Base-by-base conservation (phyloP, 306 rosid species). In the Fragaria vesca region DNA sequence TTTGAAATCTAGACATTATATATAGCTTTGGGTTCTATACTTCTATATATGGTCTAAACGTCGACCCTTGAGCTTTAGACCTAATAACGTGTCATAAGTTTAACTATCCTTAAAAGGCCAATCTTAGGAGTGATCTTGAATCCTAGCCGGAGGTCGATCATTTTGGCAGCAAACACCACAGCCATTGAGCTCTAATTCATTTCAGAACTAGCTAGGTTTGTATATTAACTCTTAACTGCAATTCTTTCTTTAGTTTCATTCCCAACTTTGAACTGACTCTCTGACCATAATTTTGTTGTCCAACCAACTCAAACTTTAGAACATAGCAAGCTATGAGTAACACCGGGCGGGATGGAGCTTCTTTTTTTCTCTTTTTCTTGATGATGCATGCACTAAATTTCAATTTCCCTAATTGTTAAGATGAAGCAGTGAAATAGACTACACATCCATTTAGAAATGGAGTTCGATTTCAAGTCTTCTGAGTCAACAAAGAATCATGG, bases 401-500 rank as follows among this genome's bases (percentile, higher is more conserved):
- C 66, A 60, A 60, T 36, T 60, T 26, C n/a, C 36, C 16, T 24
- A 24, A 60, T 60, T 60, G 66, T 60, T 24, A 24, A 26, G 66
- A 60, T 24, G 66, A 60, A 60, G 66, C 66, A 60, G 28, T 21
- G 8, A 6, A 24, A 60, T 26, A 26, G 34, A 58, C 43, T 13
- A 13, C 43, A 11, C 30, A 12, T 61, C 38, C 26, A 12, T 20
- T 11, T 61, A 28, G 69, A 72, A 52, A 18, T 51, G 32, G 76
- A 72, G 50, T 32, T 36, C 66, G 8, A 38, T 4, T 9, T 5
- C n/a, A 72, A 72, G 34, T 72, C 50, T 20, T 52, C 34, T 12
- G 69, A 12, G 45, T 65, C 66, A 72, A 72, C 76, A 15, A 32
- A 47, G 48, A 51, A 72, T 72, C 76, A 12, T 72, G 50, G 54